Base-by-base conservation (phyloP, 345 rosid genomes). In the Jatropha curcas region DNA sequence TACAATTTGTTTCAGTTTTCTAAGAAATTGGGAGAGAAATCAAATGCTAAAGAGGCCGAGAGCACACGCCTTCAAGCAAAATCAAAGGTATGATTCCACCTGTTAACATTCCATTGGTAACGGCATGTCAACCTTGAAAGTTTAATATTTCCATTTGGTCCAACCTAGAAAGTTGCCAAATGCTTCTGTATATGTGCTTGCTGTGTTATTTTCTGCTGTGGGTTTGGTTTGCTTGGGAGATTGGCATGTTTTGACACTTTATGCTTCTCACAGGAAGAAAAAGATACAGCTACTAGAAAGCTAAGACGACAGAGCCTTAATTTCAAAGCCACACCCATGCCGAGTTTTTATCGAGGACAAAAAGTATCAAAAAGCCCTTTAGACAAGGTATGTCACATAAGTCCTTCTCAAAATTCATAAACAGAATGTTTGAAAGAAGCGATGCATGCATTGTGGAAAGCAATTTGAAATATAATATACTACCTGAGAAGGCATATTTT, bases 271-370 rank as follows among this genome's bases (percentile, higher is more conserved):
- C 86, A 89, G 94, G 86, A 81, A 52, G 75, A 75, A 52, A 86
- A 59, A 72, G 85, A 72, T 53, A 75, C 71, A 30, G 89, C 81
- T 69, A 77, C 53, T 28, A 79, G 78, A 79, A 85, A 69, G n/a
- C 63, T 50, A 30, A 77, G 88, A 55, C 83, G 88, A 55, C 83
- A 84, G 74, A 84, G 76, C 76, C 67, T 69, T 37, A 80, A 81
- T 75, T 79, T 78, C 77, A 88, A 77, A 79, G 83, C 91, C 39
- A 68, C 75, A 7, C 82, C 84, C 20, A 24, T 78, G 73, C 85
- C 87, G 41, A 65, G 77, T 46, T 75, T 83, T 67, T 81, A 81
- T 73, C 78, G 27, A 0, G 74, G 80, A 67, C 84, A 69, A 61
- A 83, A 71, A 31, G 71, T 76, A 58, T 56, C 80, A 0, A 81